Percentiles rank a stretch among this genome's conserved stretches.
Evolutionary conservation across 257 asterid species (phyloP).

Genomic region (Solanum phureja): DNA sequence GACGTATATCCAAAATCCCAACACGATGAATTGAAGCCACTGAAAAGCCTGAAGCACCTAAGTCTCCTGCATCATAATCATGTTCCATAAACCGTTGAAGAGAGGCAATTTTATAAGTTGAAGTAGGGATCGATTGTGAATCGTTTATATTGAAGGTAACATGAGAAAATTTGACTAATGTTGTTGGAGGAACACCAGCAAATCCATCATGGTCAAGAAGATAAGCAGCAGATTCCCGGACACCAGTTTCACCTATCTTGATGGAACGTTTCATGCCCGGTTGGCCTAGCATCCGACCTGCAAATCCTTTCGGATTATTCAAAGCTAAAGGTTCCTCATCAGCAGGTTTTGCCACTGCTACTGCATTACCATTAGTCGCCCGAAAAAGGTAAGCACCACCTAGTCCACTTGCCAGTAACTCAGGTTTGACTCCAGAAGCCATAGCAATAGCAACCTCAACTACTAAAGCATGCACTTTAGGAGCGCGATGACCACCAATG

Average conservation of each 20-base stretch:
- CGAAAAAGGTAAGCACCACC: conserved; percentile 88
- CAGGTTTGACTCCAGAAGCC: conserved; percentile 72
- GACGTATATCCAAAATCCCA: conserved; percentile 74
- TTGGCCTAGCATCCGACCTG: conserved; percentile 79
- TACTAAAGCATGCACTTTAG: conserved; percentile 57
- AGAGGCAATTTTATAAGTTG: conserved; percentile 55
- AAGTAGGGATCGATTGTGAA: conserved; percentile 21
- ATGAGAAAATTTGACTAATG: conserved; percentile 66
- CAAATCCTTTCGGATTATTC: conserved; percentile 86
- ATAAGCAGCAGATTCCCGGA: conserved; percentile 89
- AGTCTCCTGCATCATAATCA: conserved; percentile 82
- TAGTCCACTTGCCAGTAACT: conserved; percentile 76
- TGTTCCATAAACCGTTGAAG: conserved; percentile 74
- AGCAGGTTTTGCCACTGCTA: conserved; percentile 87
- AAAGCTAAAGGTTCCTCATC: conserved; percentile 96
- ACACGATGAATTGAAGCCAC: conserved; percentile 68
- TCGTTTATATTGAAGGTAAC: conserved; percentile 44
- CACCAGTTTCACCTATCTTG: conserved; percentile 81
- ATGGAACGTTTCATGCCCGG: conserved; percentile 91
- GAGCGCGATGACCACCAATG: conserved; percentile 57
- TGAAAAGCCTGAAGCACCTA: conserved; percentile 88
- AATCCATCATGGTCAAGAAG: conserved; percentile 76
- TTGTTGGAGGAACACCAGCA: conserved; percentile 89
- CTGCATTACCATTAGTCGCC: conserved; percentile 37
- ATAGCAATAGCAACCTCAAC: conserved; percentile 83